Percentiles rank a stretch among this genome's conserved stretches.
phyloP scores from a whole-genome alignment of 1,284 basidiomycete genomes.

The Microbotryomycetes sp. region DNA sequence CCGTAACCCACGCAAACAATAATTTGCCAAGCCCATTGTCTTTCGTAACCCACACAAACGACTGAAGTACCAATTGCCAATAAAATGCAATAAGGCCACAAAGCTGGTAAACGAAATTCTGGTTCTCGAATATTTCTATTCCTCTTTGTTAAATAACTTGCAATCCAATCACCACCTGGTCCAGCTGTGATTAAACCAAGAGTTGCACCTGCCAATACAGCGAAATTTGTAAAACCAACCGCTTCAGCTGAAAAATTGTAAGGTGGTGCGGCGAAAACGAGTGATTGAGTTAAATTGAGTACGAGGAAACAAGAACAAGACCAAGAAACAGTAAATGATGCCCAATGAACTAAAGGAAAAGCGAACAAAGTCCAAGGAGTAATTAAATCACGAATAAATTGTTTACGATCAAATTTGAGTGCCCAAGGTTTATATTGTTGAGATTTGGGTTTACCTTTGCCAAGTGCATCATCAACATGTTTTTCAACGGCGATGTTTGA shows the following conservation, averaged over 20 bases:
- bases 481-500: slow-evolving; percentile 1
- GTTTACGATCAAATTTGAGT: background rate
- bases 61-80: slow-evolving; percentile 1
- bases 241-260: background rate
- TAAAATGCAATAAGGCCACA: background rate
- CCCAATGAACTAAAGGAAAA: slow-evolving; percentile 7
- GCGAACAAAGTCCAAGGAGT: slow-evolving; percentile 4
- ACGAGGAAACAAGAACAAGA: slow-evolving; percentile 6
- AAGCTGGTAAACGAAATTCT: background rate
- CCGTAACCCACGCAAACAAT: slow-evolving; percentile 1
- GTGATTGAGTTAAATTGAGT: slow-evolving; percentile 9
- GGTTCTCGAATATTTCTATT: slow-evolving; percentile 4
- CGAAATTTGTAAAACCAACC: background rate
- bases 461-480: slow-evolving; percentile 7
- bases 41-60: slow-evolving; percentile 3
- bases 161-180: background rate
- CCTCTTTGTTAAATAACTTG: background rate
- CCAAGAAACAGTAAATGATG: slow-evolving; percentile 1
- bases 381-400: slow-evolving; percentile 1
- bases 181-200: slow-evolving; percentile 1
- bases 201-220: background rate
- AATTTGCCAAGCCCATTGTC: slow-evolving; percentile 1
- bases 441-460: background rate
- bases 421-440: background rate
- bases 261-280: slow-evolving; percentile 6